These are phyloP conservation scores for Phoma sp. DNA, from an alignment of 2,329 filamentous ascomycete species.

Conservation along the genomic window DNA sequence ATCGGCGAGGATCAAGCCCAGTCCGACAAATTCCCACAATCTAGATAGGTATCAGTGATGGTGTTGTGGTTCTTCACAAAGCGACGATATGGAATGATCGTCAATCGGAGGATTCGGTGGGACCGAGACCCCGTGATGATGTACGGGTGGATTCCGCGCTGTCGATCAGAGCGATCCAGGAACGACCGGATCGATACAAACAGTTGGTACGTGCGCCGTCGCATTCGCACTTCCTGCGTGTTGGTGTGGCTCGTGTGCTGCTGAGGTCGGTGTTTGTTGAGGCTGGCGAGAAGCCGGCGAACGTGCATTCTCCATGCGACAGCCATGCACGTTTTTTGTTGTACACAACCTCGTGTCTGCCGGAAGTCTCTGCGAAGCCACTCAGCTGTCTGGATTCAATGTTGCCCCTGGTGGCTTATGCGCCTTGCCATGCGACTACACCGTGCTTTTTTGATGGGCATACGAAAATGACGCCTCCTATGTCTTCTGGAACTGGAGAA, in stretches of 20 bases:
- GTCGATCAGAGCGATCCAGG: constrained; percentile 2
- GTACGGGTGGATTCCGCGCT: constrained; percentile 7
- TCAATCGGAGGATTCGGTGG: neutral
- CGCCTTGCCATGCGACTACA: too few relatives aligned
- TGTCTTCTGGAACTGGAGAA: too few relatives aligned
- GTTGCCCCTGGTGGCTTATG: neutral
- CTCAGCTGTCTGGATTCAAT: neutral
- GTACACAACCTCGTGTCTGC: neutral
- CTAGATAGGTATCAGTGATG: neutral
- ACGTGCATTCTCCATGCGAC: constrained; percentile 3
- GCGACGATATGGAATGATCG: neutral
- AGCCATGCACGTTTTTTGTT: constrained; percentile 2
- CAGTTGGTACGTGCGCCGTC: constrained; percentile 5
- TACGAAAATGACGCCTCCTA: too few relatives aligned
- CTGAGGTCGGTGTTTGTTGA: neutral
- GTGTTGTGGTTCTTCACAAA: neutral
- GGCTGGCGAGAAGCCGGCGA: constrained; percentile 3
- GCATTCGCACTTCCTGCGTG: too few relatives aligned
- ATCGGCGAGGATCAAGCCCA: neutral
- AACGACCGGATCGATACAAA: constrained; percentile 7
- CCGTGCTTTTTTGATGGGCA: too few relatives aligned
- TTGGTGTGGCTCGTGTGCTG: neutral
- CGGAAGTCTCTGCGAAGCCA: neutral
- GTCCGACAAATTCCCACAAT: neutral
- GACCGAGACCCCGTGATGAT: neutral